Percentiles rank a stretch among this genome's conserved stretches.
phyloP scores from a whole-genome alignment of 495 filamentous ascomycete species.

The Tricharina praecox region DNA sequence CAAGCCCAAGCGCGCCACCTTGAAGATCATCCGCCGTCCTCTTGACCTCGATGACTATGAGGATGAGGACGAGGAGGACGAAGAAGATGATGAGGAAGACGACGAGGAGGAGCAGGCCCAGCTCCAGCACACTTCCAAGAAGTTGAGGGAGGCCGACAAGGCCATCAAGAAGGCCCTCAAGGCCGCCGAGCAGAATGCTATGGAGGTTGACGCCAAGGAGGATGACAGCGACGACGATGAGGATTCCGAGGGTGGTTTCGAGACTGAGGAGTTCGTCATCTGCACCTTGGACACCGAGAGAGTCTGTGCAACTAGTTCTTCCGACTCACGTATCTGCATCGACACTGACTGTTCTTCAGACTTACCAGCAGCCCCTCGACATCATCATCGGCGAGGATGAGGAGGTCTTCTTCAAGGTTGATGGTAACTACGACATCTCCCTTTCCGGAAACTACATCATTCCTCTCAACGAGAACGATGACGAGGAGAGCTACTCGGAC shows the following conservation, averaged over 20 bases:
- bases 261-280: slow-evolving; percentile 72
- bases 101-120: slow-evolving; percentile 51
- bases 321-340: background rate
- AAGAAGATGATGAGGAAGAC: slow-evolving; percentile 43
- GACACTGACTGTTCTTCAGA: slow-evolving; percentile 36
- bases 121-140: slow-evolving; percentile 59
- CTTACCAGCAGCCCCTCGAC: slow-evolving; percentile 89
- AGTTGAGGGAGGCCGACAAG: slow-evolving; percentile 32
- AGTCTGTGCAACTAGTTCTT: slow-evolving; percentile 39
- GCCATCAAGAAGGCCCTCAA: slow-evolving; percentile 51
- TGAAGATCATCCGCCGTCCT: slow-evolving; percentile 66
- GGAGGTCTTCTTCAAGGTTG: slow-evolving; percentile 75
- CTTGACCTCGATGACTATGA: slow-evolving; percentile 33
- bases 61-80: slow-evolving; percentile 39
- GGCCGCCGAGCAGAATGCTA: slow-evolving; percentile 53
- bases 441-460: slow-evolving; percentile 91
- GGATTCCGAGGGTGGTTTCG: slow-evolving; percentile 46
- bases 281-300: slow-evolving; percentile 83
- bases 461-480: slow-evolving; percentile 37
- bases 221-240: slow-evolving; percentile 43
- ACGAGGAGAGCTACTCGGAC: slow-evolving; percentile 38
- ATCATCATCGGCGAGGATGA: slow-evolving; percentile 76
- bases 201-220: slow-evolving; percentile 38
- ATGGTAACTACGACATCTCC: slow-evolving; percentile 74
- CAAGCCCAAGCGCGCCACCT: slow-evolving; percentile 56